Conservation (phyloP, 2,329 filamentous ascomycete species). For the Bipolaris sorokiniana region DNA sequence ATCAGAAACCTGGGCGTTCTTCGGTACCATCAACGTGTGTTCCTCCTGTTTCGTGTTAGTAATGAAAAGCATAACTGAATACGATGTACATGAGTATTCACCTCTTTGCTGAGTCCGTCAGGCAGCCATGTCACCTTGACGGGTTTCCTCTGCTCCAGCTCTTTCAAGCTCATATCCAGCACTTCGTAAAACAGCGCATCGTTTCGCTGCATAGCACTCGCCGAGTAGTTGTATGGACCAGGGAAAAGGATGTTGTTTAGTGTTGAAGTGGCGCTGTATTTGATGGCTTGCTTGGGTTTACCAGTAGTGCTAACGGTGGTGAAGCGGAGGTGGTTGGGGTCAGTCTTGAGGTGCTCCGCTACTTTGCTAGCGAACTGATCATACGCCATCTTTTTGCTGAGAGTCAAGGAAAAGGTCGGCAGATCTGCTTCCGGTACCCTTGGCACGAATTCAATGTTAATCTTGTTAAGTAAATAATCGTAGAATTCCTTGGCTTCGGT, state of each 20-base stretch:
- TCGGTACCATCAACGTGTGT: slow-evolving; percentile 83
- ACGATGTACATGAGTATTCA: slow-evolving; percentile 50
- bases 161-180: slow-evolving; percentile 89
- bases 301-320: slow-evolving; percentile 83
- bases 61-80: not conserved
- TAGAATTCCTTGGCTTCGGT: slow-evolving; percentile 84
- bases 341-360: slow-evolving; percentile 74
- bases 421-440: slow-evolving; percentile 64
- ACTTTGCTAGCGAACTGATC: slow-evolving; percentile 86
- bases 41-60: slow-evolving; percentile 63
- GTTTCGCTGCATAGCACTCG: slow-evolving; percentile 68
- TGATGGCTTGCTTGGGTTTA: slow-evolving; percentile 78
- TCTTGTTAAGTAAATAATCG: slow-evolving; percentile 87
- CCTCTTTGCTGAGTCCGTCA: slow-evolving; percentile 91
- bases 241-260: slow-evolving; percentile 79
- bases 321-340: slow-evolving; percentile 88
- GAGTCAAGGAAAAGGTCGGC: slow-evolving; percentile 73
- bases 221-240: slow-evolving; percentile 71
- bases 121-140: slow-evolving; percentile 84
- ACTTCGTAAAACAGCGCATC: slow-evolving; percentile 92
- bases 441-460: slow-evolving; percentile 78
- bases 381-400: slow-evolving; percentile 89
- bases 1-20: slow-evolving; percentile 81
- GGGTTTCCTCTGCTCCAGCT: slow-evolving; percentile 89
- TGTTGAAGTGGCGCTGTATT: slow-evolving; percentile 73